Base-by-base conservation (phyloP, 2,329 filamentous ascomycete species). In the Calonectria henricotiae region DNA sequence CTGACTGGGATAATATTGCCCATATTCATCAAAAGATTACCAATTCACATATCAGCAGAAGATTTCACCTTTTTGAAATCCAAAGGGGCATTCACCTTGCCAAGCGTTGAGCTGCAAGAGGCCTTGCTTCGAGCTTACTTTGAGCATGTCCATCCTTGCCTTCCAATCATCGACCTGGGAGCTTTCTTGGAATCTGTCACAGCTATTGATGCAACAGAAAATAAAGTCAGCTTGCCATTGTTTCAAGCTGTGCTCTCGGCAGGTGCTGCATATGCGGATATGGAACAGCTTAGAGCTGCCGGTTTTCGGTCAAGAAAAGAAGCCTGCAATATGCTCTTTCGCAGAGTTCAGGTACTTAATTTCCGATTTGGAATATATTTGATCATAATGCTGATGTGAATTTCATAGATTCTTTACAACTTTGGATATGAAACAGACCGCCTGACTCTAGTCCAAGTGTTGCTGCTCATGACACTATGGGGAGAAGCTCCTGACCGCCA, bases 171-270 rank as follows among this genome's bases (percentile, higher is more conserved):
- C 68, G 94, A 93, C 84, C 77, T 91, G 77, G 81, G 89, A 80
- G 82, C 90, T 79, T 87, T 91, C 75, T 76, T 92, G 66, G 78
- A 83, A 61, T 86, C 88, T 46, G 87, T 94, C 70, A 89, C 91
- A 73, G 85, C 87, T 64, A 85, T 87, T 15, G 92, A 96, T 79
- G 93, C 93, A 13, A 86, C 88, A 43, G 86, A 89, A 72, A 91
- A 91, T 11, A 90, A 90, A 78, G 87, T 95, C 78, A 98, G 95
- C 83, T 85, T 98, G 75, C 88, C 98, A 66, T 85, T 98, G 1
- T 98, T 97, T 82, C 95, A 98, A 79, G 93, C 95, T 9, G 92
- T 97, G 77, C 96, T 98, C 93, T 98, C 98, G 80, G 92, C 94
- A 1, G 94, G 93, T 0, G 93, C 93, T 2, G 94, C 95, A 0